A percentile compares a stretch with the other conserved stretches of the same genome.
These are phyloP conservation scores for Sporothrix brasiliensis DNA, from an alignment of 2,329 filamentous ascomycete species.

Conservation along the genomic window DNA sequence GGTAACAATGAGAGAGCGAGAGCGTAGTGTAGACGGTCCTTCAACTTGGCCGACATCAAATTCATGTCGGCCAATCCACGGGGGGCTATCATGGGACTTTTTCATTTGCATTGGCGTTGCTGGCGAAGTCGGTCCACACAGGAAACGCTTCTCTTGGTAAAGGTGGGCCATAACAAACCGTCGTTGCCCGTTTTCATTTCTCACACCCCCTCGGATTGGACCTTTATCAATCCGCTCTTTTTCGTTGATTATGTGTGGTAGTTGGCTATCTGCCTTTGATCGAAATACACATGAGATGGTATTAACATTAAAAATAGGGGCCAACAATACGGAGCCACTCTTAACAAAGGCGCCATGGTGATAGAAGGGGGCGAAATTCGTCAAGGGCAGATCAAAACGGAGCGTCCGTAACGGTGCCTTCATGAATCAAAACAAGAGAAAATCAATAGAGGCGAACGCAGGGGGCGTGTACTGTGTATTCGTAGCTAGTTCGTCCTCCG, in stretches of 20 bases:
- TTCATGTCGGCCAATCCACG: not conserved
- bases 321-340: not conserved
- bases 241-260: not conserved
- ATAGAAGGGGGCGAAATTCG: not conserved
- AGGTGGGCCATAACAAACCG: not conserved
- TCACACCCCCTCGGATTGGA: slow-evolving; percentile 1
- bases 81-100: not conserved
- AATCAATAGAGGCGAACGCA: not conserved
- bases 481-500: not conserved
- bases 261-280: not conserved
- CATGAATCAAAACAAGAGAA: not conserved
- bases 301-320: not conserved
- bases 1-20: not conserved
- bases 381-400: not conserved
- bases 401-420: not conserved
- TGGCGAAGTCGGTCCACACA: slow-evolving; percentile 13
- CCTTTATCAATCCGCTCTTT: not conserved
- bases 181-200: not conserved
- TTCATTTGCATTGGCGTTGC: not conserved
- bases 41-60: not conserved
- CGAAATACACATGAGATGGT: not conserved
- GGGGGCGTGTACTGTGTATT: slow-evolving; percentile 1
- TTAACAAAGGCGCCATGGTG: not conserved
- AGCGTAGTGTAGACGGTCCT: not conserved
- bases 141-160: not conserved